phyloP scores from a whole-genome alignment of 106 monocot genomes.

The Alisma plantagoaquatica region DNA sequence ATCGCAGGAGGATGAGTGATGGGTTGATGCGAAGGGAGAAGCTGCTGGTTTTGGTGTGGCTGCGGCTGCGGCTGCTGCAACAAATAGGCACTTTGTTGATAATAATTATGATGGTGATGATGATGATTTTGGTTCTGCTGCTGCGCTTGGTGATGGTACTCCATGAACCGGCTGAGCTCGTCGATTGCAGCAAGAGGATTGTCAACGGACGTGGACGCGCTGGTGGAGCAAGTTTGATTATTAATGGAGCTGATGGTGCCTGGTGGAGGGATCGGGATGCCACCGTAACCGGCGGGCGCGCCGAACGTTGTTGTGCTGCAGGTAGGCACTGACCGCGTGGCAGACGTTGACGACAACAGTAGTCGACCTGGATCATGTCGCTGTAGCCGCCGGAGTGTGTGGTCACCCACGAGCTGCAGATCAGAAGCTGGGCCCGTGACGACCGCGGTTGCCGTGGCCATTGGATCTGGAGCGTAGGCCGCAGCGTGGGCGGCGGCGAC shows the following conservation, averaged over 20 bases:
- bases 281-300: neutral
- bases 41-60: neutral
- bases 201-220: slow-evolving; percentile 9
- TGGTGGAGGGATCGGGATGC: neutral
- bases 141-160: too few relatives aligned
- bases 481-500: too few relatives aligned
- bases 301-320: slow-evolving; percentile 18
- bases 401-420: too few relatives aligned
- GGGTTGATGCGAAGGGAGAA: neutral
- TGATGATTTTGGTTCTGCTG: too few relatives aligned
- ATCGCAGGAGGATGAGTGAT: too few relatives aligned
- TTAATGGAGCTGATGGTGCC: neutral
- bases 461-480: too few relatives aligned
- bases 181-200: slow-evolving; percentile 15
- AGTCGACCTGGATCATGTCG: too few relatives aligned
- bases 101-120: slow-evolving; percentile 7
- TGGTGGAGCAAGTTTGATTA: neutral
- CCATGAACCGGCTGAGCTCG: slow-evolving; percentile 26
- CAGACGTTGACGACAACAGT: neutral
- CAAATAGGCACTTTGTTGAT: too few relatives aligned
- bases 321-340: slow-evolving; percentile 14
- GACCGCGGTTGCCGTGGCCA: too few relatives aligned
- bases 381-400: too few relatives aligned
- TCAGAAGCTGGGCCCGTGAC: too few relatives aligned
- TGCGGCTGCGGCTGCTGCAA: too few relatives aligned